Base-by-base conservation (phyloP, 1,139 yeast species). In the Yamadazyma taylorii region DNA sequence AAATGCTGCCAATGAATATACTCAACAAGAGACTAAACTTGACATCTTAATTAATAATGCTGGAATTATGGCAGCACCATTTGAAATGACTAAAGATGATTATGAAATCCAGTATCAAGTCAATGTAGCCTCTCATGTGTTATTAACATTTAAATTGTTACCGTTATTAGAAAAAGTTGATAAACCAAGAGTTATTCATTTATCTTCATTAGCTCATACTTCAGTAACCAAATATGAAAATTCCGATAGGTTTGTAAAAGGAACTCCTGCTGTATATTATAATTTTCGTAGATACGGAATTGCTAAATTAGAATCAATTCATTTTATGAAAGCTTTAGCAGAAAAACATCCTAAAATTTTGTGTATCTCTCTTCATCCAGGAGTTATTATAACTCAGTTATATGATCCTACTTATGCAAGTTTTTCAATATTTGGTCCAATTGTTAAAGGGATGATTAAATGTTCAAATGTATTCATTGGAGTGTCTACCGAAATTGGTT, bases 91-190 rank as follows among this genome's bases (percentile, higher is more conserved):
- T 11, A 56, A 58, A 36, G 74, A 69, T 42, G 63, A 58, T 17
- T 59, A 56, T 46, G 75, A 69, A 42, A 50, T 67, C 30, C 75
- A 69, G 48, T 68, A 63, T 51, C 75, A 69, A 50, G 72, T 66
- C 16, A 69, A 69, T 42, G 59, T 55, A 33, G 61, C 63, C 14
- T 50, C 64, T 22, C 74, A 66, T 36, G 44, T 63, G 22, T 52
- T 69, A 32, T 57, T 69, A 42, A 60, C 69, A 1, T 49, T 60
- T 14, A 50, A 50, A 36, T 48, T 68, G 30, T 36, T 67, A 14
- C 69, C 70, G 1, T 46, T 45, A 10, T 51, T 69, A 29, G 39
- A 56, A 35, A 51, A 51, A 10, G 56, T 57, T 5, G 42, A 46
- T 5, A 38, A 49, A 12, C 69, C 75, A 3, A 53, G 74, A 30